phyloP scores from a whole-genome alignment of 345 rosid species.

The Linum trigynum region DNA sequence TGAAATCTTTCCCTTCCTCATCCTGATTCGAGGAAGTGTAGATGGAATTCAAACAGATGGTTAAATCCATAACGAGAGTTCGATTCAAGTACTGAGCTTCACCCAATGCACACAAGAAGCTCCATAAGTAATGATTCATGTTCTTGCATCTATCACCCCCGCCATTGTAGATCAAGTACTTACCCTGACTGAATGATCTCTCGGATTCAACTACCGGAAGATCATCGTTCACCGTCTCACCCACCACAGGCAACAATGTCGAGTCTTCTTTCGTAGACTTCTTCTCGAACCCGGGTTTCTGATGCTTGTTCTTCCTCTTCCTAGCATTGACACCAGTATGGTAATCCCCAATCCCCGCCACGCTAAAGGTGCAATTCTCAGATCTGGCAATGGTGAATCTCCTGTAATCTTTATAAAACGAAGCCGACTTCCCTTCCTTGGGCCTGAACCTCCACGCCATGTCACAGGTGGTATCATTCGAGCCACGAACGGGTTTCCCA shows the following conservation, averaged over 20 bases:
- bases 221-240: constrained; percentile 66
- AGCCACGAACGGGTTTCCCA: constrained; percentile 62
- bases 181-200: constrained; percentile 48
- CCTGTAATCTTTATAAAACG: constrained; percentile 84
- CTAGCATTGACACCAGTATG: constrained; percentile 87
- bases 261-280: constrained; percentile 21
- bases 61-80: constrained; percentile 83
- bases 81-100: constrained; percentile 92
- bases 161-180: constrained; percentile 63
- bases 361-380: constrained; percentile 52
- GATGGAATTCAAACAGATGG: constrained; percentile 63
- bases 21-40: constrained; percentile 63
- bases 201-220: constrained; percentile 71
- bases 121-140: constrained; percentile 95
- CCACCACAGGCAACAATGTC: constrained; percentile 46
- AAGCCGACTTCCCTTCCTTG: constrained; percentile 80
- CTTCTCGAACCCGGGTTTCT: constrained; percentile 62
- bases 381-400: constrained; percentile 56
- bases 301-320: constrained; percentile 64
- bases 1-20: constrained; percentile 90
- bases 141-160: constrained; percentile 92
- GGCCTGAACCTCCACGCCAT: constrained; percentile 97
- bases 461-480: constrained; percentile 49
- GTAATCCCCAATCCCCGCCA: constrained; percentile 65
- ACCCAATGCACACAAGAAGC: constrained; percentile 88